Conservation (phyloP, 192 early-diverging fungal genomes). For the Gonapodya sp. region DNA sequence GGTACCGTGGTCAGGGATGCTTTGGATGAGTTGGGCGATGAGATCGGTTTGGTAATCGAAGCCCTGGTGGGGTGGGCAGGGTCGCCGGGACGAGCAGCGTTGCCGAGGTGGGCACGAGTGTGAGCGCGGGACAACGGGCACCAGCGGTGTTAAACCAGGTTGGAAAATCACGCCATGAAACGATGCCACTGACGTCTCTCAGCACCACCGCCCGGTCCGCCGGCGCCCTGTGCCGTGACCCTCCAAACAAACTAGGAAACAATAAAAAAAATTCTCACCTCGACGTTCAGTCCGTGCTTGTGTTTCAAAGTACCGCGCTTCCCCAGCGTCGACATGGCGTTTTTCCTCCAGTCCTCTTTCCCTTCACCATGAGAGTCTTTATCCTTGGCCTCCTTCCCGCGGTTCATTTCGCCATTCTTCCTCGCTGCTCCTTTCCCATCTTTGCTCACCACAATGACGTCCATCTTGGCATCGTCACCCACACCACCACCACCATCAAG, state of each 20-base stretch:
- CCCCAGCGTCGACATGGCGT: background rate
- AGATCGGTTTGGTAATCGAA: background rate
- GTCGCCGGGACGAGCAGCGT: slow-evolving; percentile 26
- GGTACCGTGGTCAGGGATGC: slow-evolving; percentile 17
- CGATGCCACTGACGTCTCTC: too few species aligned
- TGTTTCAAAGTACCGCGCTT: background rate
- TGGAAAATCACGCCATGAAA: too few species aligned
- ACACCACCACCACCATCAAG: too few species aligned
- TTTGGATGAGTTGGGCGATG: background rate
- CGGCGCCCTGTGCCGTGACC: too few species aligned
- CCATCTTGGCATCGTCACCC: too few species aligned
- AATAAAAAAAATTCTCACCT: background rate
- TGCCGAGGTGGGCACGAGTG: slow-evolving; percentile 24
- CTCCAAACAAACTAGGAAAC: background rate
- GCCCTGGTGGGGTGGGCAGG: slow-evolving; percentile 22
- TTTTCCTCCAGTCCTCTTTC: background rate
- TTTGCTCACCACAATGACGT: too few species aligned
- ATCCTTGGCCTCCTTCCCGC: background rate
- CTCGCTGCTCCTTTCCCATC: background rate
- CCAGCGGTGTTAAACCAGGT: too few species aligned
- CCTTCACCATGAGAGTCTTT: background rate
- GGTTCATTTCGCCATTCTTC: background rate
- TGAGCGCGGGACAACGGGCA: slow-evolving; percentile 22
- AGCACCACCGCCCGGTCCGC: too few species aligned
- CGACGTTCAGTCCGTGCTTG: background rate